These are phyloP conservation scores for Termitomyces sp. DNA, from an alignment of 768 basidiomycete genomes.

Conservation along the genomic window DNA sequence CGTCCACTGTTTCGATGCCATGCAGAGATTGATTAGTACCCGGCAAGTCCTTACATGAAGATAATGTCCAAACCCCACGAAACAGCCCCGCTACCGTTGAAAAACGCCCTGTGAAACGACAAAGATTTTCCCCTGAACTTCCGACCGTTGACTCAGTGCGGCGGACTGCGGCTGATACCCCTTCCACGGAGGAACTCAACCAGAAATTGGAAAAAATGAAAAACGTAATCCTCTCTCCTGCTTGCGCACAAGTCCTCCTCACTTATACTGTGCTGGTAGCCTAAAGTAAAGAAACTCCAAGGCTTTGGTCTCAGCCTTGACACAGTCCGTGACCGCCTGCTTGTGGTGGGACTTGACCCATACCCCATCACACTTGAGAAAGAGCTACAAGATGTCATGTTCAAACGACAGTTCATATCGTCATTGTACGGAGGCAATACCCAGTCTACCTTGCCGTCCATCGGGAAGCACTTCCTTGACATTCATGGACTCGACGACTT, in stretches of 20 bases:
- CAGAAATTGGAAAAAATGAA: background rate
- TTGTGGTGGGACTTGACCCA: background rate
- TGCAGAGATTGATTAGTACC: background rate
- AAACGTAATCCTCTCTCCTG: background rate
- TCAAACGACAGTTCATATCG: constrained; percentile 9
- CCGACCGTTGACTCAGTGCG: background rate
- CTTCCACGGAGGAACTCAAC: background rate
- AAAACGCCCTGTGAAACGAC: background rate
- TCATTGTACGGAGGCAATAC: constrained; percentile 6
- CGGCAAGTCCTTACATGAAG: background rate
- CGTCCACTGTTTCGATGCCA: no score
- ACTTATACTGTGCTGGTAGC: background rate
- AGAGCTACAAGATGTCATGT: background rate
- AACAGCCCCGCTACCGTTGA: background rate
- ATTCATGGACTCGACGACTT: constrained; percentile 25
- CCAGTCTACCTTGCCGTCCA: constrained; percentile 5
- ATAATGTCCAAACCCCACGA: background rate
- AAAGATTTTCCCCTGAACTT: background rate
- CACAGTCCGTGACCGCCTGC: constrained; percentile 11
- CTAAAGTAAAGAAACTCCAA: background rate
- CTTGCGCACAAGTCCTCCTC: background rate
- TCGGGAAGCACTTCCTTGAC: constrained; percentile 13
- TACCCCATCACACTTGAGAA: constrained; percentile 4
- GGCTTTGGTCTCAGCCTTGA: constrained; percentile 3
- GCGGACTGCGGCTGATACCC: background rate